Percentiles rank a stretch among this genome's conserved stretches.
Conservation (phyloP, 2,329 filamentous ascomycete species). For the Fusarium longipes region DNA sequence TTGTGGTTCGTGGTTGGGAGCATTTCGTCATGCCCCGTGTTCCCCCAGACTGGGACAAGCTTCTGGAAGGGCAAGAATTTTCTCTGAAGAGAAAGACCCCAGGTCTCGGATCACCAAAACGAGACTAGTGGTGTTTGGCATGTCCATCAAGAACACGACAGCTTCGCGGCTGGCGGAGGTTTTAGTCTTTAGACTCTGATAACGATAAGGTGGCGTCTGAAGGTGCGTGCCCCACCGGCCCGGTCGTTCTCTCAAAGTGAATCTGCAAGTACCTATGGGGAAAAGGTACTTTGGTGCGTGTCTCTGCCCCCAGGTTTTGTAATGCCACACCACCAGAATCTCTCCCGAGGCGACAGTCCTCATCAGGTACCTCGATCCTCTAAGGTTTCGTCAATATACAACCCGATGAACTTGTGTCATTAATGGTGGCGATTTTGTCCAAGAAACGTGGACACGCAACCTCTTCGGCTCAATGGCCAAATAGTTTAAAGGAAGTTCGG, state of each 20-base stretch:
- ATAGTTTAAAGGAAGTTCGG: slow-evolving; percentile 23
- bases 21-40: slow-evolving; percentile 38
- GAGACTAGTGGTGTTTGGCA: slow-evolving; percentile 29
- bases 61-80: slow-evolving; percentile 49
- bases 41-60: slow-evolving; percentile 41
- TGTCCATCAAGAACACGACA: slow-evolving; percentile 31
- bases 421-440: slow-evolving; percentile 24
- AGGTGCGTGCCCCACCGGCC: slow-evolving; percentile 43
- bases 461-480: slow-evolving; percentile 12
- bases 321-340: slow-evolving; percentile 36
- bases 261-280: slow-evolving; percentile 47
- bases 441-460: slow-evolving; percentile 28
- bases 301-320: slow-evolving; percentile 45
- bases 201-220: slow-evolving; percentile 23
- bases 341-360: background rate
- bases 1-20: slow-evolving; percentile 29
- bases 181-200: slow-evolving; percentile 29
- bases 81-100: slow-evolving; percentile 29
- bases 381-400: background rate
- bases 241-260: slow-evolving; percentile 35
- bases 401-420: slow-evolving; percentile 18
- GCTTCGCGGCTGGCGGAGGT: slow-evolving; percentile 34
- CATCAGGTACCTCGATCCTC: slow-evolving; percentile 9
- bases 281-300: slow-evolving; percentile 43
- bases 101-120: slow-evolving; percentile 18